Percentiles rank a stretch among this genome's conserved stretches.
Conservation (phyloP, 257 asterid species). For the Jaltomata sinuosa region DNA sequence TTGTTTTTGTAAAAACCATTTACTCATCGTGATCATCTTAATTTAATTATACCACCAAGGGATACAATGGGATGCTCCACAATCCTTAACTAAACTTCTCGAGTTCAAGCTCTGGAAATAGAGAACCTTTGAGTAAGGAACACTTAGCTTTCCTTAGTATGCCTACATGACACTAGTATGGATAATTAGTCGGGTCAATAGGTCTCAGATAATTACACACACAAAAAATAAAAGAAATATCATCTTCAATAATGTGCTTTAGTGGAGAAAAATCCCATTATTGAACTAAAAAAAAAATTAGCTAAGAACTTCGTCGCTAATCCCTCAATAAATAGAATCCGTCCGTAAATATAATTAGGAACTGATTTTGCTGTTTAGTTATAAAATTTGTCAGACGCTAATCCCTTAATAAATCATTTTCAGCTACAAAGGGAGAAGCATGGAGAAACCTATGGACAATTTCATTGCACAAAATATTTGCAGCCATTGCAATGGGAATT, state of each 20-base stretch:
- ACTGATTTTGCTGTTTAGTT: neutral
- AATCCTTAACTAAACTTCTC: neutral
- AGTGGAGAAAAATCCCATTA: neutral
- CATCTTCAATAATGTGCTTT: no score
- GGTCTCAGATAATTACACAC: no score
- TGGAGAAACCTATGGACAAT: slow-evolving; percentile 89
- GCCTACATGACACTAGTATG: no score
- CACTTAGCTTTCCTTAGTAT: neutral
- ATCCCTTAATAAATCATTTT: neutral
- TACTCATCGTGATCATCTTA: neutral
- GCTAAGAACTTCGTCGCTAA: neutral
- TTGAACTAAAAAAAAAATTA: neutral
- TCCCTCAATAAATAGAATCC: neutral
- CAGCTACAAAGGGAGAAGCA: slow-evolving; percentile 63
- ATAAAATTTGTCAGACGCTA: neutral
- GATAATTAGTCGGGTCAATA: no score
- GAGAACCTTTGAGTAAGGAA: neutral
- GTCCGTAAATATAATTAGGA: neutral
- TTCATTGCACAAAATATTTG: slow-evolving; percentile 78
- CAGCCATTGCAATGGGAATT: slow-evolving; percentile 87
- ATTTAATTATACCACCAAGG: neutral
- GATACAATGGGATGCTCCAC: neutral
- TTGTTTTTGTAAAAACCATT: neutral
- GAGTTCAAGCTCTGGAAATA: neutral
- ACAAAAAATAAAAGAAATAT: no score